Evolutionary conservation across 352 stramenopile species (phyloP), one percentile per base, ranked within the genome.

Genomic region (Phytophthora pisi): DNA sequence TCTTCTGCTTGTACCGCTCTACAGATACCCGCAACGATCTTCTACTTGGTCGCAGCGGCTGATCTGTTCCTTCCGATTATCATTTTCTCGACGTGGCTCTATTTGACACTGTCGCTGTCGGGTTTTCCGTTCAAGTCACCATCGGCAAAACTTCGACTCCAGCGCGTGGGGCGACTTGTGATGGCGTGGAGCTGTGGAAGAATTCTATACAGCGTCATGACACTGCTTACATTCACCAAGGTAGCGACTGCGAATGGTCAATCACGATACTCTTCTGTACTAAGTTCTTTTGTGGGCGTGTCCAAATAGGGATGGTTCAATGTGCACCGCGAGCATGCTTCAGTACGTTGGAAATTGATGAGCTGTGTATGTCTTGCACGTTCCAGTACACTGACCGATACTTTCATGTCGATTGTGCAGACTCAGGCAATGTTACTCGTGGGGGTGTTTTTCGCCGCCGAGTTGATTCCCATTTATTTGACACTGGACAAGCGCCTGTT

Each of bases 51-150:
- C 20, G 86, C 89, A 2, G 90, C 86, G 42, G 88, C 91, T 23
- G 92, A 97, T 58, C 80, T 97, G 51, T 86, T 93, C 59, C 67
- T 97, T 42, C 91, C 91, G 47, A 77, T 97, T 28, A 93, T 97
- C 42, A 94, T 97, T 61, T 78, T 96, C n/a, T 81, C 78, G 18
- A 93, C 92, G 55, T 97, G 91, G 84, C 64, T 96, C 24, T 97
- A 97, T 69, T 76, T 97, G 53, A 93, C 90, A 16, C 66, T 97
- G 40, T 92, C 84, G 51, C 81, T 97, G 45, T 95, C 90, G 11
- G 90, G 89, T 3, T 97, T 97, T 63, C 90, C 90, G 11, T 90
- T 90, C 64, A 95, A 96, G 55, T 92, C 82, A 9, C 65, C 65
- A 34, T 86, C 86, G 8, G 71, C 84, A 2, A 65, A 86, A 20